Percentiles rank a stretch among this genome's conserved stretches.
Conservation (phyloP, 306 rosid species). For the Betula pendula region DNA sequence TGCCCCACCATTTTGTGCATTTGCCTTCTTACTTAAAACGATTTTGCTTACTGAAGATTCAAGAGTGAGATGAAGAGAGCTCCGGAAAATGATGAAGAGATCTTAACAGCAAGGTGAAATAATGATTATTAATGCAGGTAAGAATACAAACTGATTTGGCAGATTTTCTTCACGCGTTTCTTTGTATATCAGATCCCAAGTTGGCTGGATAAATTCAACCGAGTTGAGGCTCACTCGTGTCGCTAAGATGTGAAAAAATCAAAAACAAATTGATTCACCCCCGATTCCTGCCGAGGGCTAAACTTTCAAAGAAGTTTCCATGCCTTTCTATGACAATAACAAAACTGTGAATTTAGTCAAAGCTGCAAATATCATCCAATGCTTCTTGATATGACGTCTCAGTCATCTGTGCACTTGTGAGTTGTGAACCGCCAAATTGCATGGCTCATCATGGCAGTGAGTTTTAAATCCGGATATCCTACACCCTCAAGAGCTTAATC, state of each 20-base stretch:
- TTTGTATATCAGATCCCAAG: background rate
- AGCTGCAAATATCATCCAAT: background rate
- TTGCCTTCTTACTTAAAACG: too few relatives aligned
- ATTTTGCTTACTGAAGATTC: too few relatives aligned
- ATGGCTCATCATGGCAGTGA: slow-evolving; percentile 1
- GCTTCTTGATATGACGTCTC: background rate
- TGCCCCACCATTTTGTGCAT: too few relatives aligned
- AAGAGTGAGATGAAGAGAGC: too few relatives aligned
- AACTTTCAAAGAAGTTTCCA: background rate
- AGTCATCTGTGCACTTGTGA: slow-evolving; percentile 5
- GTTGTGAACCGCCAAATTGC: background rate
- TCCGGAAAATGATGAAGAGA: too few relatives aligned
- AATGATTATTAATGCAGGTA: background rate
- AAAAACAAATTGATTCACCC: background rate
- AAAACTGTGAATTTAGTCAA: too few relatives aligned
- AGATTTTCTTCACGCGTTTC: background rate
- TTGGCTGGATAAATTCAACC: background rate
- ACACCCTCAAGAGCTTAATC: slow-evolving; percentile 13
- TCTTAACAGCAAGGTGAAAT: background rate
- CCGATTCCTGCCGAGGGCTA: background rate
- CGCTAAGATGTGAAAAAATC: background rate
- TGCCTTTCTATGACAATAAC: background rate
- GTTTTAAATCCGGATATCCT: slow-evolving; percentile 11
- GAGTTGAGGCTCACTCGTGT: background rate
- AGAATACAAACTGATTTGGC: background rate